These are phyloP conservation scores for Aspergillus steynii DNA, from an alignment of 495 filamentous ascomycete species.

Conservation along the genomic window DNA sequence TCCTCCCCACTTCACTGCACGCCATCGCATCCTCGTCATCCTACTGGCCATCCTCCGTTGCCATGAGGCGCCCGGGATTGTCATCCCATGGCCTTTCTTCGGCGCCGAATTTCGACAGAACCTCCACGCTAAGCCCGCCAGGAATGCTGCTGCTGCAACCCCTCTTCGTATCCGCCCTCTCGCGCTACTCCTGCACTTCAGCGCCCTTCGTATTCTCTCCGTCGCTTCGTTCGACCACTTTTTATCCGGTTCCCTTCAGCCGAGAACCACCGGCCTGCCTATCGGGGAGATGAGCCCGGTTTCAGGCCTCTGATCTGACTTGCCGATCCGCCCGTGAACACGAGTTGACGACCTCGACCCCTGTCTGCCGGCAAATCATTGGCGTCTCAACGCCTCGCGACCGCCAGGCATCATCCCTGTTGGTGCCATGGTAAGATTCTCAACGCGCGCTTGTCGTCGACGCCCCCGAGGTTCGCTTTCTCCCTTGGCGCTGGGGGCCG, in stretches of 20 bases:
- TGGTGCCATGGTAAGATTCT: neutral
- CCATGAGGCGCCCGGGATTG: too few species aligned
- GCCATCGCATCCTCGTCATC: neutral
- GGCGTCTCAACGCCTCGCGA: neutral
- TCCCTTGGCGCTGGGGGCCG: neutral
- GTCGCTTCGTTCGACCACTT: neutral
- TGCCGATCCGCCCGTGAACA: neutral
- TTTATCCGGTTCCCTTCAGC: neutral
- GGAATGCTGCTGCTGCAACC: neutral
- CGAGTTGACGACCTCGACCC: neutral
- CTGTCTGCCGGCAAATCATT: neutral
- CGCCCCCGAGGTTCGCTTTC: neutral
- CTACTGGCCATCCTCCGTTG: neutral
- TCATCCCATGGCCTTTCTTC: neutral
- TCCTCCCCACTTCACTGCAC: neutral
- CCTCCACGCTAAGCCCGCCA: neutral
- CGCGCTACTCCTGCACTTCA: neutral
- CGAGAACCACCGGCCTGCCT: neutral
- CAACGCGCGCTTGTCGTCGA: neutral
- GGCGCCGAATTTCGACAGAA: neutral
- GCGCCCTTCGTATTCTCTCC: neutral
- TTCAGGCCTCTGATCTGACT: neutral
- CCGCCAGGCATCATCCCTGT: neutral
- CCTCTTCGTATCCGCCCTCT: neutral
- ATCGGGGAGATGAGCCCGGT: neutral